Evolutionary conservation across 768 basidiomycete species (phyloP), one percentile per base, ranked within the genome.

Genomic region (Auricularia sp.): DNA sequence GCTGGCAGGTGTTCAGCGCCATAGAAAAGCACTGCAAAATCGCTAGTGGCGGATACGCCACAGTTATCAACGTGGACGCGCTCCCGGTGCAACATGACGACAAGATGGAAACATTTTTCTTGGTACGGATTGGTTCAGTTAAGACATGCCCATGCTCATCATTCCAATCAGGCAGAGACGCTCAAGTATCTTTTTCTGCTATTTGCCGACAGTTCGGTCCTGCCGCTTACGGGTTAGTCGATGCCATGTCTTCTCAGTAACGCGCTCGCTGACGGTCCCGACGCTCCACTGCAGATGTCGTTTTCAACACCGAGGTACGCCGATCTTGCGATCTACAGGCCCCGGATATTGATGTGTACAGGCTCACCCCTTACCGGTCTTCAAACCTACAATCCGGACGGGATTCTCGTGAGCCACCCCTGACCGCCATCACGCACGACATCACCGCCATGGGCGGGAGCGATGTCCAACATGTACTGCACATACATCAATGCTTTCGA

Each of bases 81-180:
- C 77, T 87, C 10, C 87, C 88, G 0, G 83, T 79, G 1, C 77
- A 78, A 71, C 78, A 83, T 65, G 88, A 92, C 67, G 93, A 98
- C 75, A 88, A 89, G 74, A 96, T 97, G 94, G 94, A 98, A 77
- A 94, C 94, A 13, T 97, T 95, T 78, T 83, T 94, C 75, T 80
- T 97, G 81, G 91, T 90, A 65, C 51, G 86, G 29, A 29, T 2
- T 29, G 29, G 29, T 29, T 0, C 29, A 29, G 29, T 29, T 29
- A 29, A 3, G 29, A 29, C 29, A 29, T 5, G n/a, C 54, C 36
- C 58, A 54, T 33, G 18, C 29, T 45, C 51, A 21, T 64, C 16
- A 37, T 34, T 45, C 56, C 37, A n/a, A 21, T 42, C 71, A 92
- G 92, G 89, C 89, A 69, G 92, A 94, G 75, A 94, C 92, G 5